Base-by-base conservation (phyloP, 805 yeast genomes). In the Saccharomycopsis fibuligera region DNA sequence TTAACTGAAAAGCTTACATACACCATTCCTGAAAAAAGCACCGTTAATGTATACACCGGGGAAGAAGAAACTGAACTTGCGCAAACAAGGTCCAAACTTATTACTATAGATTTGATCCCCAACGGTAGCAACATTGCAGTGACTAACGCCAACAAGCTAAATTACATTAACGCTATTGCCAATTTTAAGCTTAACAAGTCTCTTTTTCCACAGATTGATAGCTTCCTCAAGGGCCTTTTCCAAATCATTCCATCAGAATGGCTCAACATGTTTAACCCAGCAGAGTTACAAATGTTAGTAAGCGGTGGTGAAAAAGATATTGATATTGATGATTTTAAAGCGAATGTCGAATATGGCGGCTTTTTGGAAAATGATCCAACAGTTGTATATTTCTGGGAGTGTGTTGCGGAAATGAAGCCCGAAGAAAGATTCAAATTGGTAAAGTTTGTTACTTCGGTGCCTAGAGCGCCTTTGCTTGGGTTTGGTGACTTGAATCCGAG, bases 391-490 rank as follows among this genome's bases (percentile, higher is more conserved):
- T 78, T 93, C 55, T 89, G 96, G 90, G 79, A 81, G 50, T 79
- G 88, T 4, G 69, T 93, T 4, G 69, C 68, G 3, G 96, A 86
- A 51, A 76, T 88, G 73, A 61, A 71, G 1, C 68, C 75, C 2
- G 74, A 72, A n/a, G 86, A 88, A 48, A 71, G 79, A 53, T 70
- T 78, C 19, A 75, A 76, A 44, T 74, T 93, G 48, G 65, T 93
- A 24, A 86, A 86, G 61, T 93, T 91, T 68, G 96, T 87, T 24
- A 93, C 98, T 0, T 85, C 96, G 0, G 95, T 88, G 1, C 83
- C 96, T 1, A 75, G 90, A 51, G 96, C 96, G 0, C 99, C 99
- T 1, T 68, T 93, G 36, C 71, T 87, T 23, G 99, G 99, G 0
- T 91, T 93, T 61, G 71, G 75, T 12, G 78, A 81, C 3, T 69